Percentiles rank a stretch among this genome's conserved stretches.
Evolutionary conservation across 306 rosid species (phyloP).

Genomic region (Casuarina glauca): DNA sequence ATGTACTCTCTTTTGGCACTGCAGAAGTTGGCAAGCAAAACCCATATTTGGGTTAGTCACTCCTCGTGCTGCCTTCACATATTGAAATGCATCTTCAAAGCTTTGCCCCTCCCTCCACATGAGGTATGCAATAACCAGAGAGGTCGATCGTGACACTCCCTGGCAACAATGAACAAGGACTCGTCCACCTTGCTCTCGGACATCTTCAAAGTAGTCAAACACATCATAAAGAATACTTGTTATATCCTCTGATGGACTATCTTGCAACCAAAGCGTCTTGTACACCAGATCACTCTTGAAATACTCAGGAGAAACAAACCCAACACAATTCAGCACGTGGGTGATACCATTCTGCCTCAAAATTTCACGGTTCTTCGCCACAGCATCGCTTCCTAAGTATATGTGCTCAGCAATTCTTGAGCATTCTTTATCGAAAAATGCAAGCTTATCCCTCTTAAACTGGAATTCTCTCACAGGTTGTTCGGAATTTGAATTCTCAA

Average conservation of each 20-base stretch:
- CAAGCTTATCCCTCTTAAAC: constrained; percentile 72
- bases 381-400: constrained; percentile 88
- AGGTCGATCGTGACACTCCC: constrained; percentile 86
- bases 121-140: constrained; percentile 88
- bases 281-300: constrained; percentile 81
- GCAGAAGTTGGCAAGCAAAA: constrained; percentile 82
- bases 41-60: constrained; percentile 94
- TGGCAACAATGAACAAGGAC: constrained; percentile 92
- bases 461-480: constrained; percentile 56
- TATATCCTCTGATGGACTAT: constrained; percentile 86
- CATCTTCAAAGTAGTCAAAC: constrained; percentile 96
- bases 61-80: constrained; percentile 88
- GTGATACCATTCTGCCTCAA: constrained; percentile 74
- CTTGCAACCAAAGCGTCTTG: constrained; percentile 91
- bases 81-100: constrained; percentile 89
- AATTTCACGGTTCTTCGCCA: constrained; percentile 83
- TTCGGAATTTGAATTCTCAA: constrained; percentile 38
- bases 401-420: constrained; percentile 85
- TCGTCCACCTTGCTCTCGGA: constrained; percentile 73
- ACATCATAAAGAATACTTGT: constrained; percentile 88
- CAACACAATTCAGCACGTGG: constrained; percentile 89
- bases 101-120: constrained; percentile 95
- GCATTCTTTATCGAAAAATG: constrained; percentile 81
- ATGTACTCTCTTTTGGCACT: constrained; percentile 94
- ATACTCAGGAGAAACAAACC: constrained; percentile 93